These are phyloP conservation scores for Eucalyptus marginata DNA, from an alignment of 345 rosid genomes.

Conservation along the genomic window DNA sequence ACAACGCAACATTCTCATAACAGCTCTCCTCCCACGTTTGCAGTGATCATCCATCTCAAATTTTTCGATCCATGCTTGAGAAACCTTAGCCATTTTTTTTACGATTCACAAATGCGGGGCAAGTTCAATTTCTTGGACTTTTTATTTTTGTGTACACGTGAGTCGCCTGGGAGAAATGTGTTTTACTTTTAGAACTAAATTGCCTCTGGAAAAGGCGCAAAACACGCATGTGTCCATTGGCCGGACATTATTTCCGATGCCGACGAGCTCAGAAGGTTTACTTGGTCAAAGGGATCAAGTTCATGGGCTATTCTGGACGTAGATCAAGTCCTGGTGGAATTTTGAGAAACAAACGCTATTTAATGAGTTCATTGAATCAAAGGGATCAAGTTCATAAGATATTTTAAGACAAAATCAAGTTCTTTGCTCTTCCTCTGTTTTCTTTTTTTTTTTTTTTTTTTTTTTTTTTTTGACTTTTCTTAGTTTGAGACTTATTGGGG, in stretches of 20 bases:
- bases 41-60: neutral
- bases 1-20: neutral
- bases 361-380: neutral
- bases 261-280: neutral
- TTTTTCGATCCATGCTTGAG: neutral
- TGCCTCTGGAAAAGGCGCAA: neutral
- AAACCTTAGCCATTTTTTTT: neutral
- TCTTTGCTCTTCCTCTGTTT: neutral
- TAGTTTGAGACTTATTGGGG: too few relatives aligned
- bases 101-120: accelerated
- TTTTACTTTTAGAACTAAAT: neutral
- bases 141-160: neutral
- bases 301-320: neutral
- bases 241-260: neutral
- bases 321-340: accelerated
- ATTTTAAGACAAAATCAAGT: neutral
- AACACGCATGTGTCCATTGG: neutral
- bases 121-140: neutral
- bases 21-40: neutral
- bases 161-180: neutral
- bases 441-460: too few relatives aligned
- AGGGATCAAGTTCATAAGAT: neutral
- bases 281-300: neutral
- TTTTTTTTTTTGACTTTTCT: too few relatives aligned
- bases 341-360: neutral